Evolutionary conservation across 257 asterid genomes (phyloP).

Genomic region (Solanum ossicruentum): DNA sequence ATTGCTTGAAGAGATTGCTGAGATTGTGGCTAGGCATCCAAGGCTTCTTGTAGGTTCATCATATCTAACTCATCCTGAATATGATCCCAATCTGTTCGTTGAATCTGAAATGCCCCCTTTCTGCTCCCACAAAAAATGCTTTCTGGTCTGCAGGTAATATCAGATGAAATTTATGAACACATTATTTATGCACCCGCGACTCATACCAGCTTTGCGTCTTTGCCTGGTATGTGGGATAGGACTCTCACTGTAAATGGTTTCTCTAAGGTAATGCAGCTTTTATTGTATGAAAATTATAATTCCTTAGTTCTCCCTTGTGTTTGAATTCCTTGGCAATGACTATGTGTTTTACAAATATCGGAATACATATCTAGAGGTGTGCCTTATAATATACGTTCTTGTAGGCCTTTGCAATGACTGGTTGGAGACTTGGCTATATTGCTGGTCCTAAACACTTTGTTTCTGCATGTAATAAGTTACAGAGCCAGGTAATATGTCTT

Average conservation of each 20-base stretch:
- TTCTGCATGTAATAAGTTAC: constrained; percentile 87
- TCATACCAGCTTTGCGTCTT: constrained; percentile 92
- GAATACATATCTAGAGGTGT: neutral
- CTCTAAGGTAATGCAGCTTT: constrained; percentile 54
- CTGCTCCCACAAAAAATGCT: neutral
- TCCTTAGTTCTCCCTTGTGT: neutral
- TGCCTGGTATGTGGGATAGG: constrained; percentile 96
- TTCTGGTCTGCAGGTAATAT: constrained; percentile 48
- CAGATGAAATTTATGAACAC: constrained; percentile 95
- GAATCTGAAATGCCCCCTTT: neutral
- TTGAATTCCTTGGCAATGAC: neutral
- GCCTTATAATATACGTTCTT: neutral
- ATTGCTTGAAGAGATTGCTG: constrained; percentile 84
- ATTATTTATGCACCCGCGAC: constrained; percentile 90
- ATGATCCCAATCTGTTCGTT: neutral
- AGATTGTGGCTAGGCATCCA: constrained; percentile 79
- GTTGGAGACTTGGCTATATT: constrained; percentile 95
- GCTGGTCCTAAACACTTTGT: constrained; percentile 96
- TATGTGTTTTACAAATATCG: neutral
- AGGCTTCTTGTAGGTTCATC: constrained; percentile 64
- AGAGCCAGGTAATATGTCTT: constrained; percentile 60
- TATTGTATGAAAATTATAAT: neutral
- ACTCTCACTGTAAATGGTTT: constrained; percentile 93
- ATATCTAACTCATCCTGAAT: neutral
- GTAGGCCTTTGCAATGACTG: constrained; percentile 95